Percentiles rank a stretch among this genome's conserved stretches.
phyloP scores from a whole-genome alignment of 768 basidiomycete genomes.

The Russula sp. region DNA sequence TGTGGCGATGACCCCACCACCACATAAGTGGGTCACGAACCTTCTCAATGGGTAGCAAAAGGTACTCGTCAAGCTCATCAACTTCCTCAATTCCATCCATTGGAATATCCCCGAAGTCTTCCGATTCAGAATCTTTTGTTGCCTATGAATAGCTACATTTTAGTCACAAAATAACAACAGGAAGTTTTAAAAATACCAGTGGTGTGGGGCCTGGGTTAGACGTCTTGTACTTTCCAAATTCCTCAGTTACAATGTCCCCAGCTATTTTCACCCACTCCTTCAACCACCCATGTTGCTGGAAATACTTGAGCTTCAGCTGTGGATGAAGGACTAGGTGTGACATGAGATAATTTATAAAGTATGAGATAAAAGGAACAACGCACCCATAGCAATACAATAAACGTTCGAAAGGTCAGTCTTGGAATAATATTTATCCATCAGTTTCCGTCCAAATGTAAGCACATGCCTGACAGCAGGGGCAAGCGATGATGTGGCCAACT shows the following conservation, averaged over 20 bases:
- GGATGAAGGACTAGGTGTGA: not conserved
- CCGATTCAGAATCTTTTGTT: too few relatives aligned
- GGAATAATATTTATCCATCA: not conserved
- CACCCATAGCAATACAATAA: not conserved
- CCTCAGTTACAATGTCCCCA: not conserved
- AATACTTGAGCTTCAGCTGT: not conserved
- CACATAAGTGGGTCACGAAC: too few relatives aligned
- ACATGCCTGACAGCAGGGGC: not conserved
- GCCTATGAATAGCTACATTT: not conserved
- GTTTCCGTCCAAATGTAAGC: not conserved
- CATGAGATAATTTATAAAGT: not conserved
- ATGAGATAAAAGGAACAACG: not conserved
- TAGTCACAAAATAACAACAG: not conserved
- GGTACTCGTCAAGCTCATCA: not conserved
- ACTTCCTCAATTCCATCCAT: not conserved
- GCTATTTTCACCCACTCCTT: not conserved
- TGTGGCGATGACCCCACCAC: too few relatives aligned
- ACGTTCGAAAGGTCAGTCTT: not conserved
- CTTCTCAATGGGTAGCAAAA: too few relatives aligned
- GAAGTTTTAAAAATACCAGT: not conserved
- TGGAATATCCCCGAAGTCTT: not conserved
- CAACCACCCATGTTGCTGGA: not conserved
- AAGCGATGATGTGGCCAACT: rapidly evolving
- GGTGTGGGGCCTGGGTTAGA: not conserved
- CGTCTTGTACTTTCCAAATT: not conserved